Percentiles rank a stretch among this genome's conserved stretches.
These are phyloP conservation scores for Phytophthora chlamydospora DNA, from an alignment of 352 stramenopile species.

Conservation along the genomic window DNA sequence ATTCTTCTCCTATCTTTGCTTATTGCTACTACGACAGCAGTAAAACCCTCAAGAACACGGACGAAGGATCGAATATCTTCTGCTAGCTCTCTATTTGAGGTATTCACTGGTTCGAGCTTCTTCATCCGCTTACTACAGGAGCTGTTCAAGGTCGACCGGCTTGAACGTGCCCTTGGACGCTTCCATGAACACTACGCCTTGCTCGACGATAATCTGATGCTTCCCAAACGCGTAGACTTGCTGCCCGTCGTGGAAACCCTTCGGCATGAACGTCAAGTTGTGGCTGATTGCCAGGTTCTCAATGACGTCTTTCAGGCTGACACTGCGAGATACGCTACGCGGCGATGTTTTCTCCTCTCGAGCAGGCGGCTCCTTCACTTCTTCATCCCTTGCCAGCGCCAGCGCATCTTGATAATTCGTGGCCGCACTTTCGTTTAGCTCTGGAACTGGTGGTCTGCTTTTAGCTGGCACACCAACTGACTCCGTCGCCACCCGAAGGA, in stretches of 20 bases:
- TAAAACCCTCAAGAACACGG: too few relatives aligned
- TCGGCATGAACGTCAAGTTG: conserved; percentile 85
- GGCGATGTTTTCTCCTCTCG: conserved; percentile 28
- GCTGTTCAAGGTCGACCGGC: conserved; percentile 76
- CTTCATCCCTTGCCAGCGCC: conserved; percentile 47
- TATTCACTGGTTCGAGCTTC: background rate
- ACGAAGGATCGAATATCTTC: too few relatives aligned
- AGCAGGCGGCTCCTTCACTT: conserved; percentile 26
- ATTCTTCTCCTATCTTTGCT: too few relatives aligned
- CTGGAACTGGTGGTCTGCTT: conserved; percentile 40
- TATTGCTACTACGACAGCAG: too few relatives aligned
- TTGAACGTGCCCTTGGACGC: conserved; percentile 68
- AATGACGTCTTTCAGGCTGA: conserved; percentile 85
- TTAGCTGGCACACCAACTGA: conserved; percentile 16
- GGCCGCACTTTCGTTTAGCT: conserved; percentile 56
- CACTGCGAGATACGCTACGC: conserved; percentile 42
- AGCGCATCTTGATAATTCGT: conserved; percentile 82
- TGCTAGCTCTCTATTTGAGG: conserved; percentile 12
- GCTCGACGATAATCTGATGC: conserved; percentile 85
- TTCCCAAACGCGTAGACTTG: conserved; percentile 83
- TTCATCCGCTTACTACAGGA: conserved; percentile 47
- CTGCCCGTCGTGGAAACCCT: conserved; percentile 77
- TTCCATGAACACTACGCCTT: conserved; percentile 83
- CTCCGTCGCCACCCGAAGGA: conserved; percentile 62
- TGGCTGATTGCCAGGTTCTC: conserved; percentile 81